These are phyloP conservation scores for Polychytrium aggregatum DNA, from an alignment of 192 early-diverging fungal genomes.

Conservation along the genomic window DNA sequence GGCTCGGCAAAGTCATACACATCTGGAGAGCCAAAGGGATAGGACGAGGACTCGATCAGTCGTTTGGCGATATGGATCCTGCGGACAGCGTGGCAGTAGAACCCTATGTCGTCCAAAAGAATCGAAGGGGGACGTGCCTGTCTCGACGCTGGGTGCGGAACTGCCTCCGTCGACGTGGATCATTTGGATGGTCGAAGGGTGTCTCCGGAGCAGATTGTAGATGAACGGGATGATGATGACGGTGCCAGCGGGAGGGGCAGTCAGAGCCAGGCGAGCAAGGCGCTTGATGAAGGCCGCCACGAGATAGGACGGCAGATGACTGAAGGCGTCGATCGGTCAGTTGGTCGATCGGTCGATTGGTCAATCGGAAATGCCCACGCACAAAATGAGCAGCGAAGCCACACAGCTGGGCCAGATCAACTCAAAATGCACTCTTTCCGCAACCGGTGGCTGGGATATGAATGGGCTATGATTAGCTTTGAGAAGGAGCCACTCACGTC, in stretches of 20 bases:
- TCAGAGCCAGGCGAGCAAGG: constrained; percentile 69
- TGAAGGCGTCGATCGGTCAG: neutral
- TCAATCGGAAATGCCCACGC: too few species aligned
- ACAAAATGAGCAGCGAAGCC: neutral
- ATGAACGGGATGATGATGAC: constrained; percentile 81
- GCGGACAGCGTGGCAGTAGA: too few species aligned
- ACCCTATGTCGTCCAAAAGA: too few species aligned
- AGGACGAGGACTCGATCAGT: too few species aligned
- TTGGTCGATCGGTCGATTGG: neutral
- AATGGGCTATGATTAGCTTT: neutral
- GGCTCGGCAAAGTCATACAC: constrained; percentile 44
- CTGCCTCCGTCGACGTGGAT: constrained; percentile 66
- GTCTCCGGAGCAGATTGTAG: constrained; percentile 84
- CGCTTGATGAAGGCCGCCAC: constrained; percentile 91
- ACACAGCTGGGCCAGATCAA: neutral
- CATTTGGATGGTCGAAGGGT: constrained; percentile 77
- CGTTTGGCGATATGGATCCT: too few species aligned
- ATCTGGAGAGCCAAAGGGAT: too few species aligned
- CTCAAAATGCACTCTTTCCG: neutral
- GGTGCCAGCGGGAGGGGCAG: constrained; percentile 75
- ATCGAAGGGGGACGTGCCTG: too few species aligned
- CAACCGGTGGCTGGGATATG: neutral
- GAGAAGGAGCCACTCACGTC: constrained; percentile 30
- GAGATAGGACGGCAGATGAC: constrained; percentile 74
- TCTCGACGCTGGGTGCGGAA: too few species aligned